Base-by-base conservation (phyloP, 2,329 filamentous ascomycete genomes). In the Fusarium lyarnte region DNA sequence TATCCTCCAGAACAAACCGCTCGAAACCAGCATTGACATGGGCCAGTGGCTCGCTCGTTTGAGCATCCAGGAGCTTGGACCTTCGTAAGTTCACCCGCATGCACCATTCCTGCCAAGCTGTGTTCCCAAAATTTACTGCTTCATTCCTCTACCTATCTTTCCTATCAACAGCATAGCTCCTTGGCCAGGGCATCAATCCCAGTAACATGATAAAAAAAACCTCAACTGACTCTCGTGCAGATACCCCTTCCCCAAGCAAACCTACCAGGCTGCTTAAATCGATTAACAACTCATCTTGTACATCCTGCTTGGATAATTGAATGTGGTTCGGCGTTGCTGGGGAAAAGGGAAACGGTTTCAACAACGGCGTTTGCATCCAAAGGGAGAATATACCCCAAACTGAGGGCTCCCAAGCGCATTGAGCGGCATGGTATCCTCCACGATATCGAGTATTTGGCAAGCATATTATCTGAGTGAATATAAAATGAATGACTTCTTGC, bases 31-130 rank as follows among this genome's bases (percentile, higher is more conserved):
- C 79, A 88, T 99, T 77, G 93, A 98, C 82, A 93, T 96, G 89
- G 96, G 96, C 74, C 95, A 98, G 85, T 99, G 96, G 96, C 89
- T 99, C 75, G 96, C 96, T 54, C 92, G 92, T 80, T 87, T 97
- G 79, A 96, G 94, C 87, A 95, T 99, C 82, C 92, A 95, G 86
- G 95, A 98, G 85, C 87, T 98, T 78, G 96, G 96, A 78, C 95
- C 95, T 84, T 96, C 94, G 92, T 98, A 92, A 88, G 93, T 93
- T 73, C 47, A 70, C 58, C 54, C 42, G 35, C 31, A 60, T 70
- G 33, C 65, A 61, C 58, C 41, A 41, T 59, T 64, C 42, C 42
- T 64, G 62, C 58, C 31, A n/a, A 58, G 54, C 60, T 55, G 21
- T 42, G 53, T 63, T 63, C 31, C 42, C 33, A 67, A 58, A 31